Base-by-base conservation (phyloP, 345 rosid species). In the Rhodamnia argentea region DNA sequence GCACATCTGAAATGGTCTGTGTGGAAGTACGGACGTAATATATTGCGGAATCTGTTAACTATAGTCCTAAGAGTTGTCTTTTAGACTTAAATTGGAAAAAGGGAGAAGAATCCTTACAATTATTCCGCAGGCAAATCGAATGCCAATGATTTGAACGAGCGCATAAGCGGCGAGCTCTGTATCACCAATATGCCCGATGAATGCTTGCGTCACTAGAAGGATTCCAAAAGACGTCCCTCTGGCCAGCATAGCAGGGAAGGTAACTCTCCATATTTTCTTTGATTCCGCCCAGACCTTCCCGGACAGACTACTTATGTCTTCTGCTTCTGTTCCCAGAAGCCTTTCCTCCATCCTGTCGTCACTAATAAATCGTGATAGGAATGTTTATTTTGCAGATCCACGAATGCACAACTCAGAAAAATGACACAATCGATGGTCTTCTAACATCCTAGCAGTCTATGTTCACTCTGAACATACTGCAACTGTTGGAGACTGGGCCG, bases 51-150 rank as follows among this genome's bases (percentile, higher is more conserved):
- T 56, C 47, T 10, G 7, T 70, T 5, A 70, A 70, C 78, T 32
- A 18, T 1, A 18, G 42, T 14, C 75, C 23, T 62, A 37, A 52
- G 18, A 52, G 6, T 52, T 14, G 55, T 52, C 55, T 14, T 37
- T 14, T 52, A 15, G 55, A 14, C 55, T 14, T 52, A 52, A 16
- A 70, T 32, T 7, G 26, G 18, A 74, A 23, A 56, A 40, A 22
- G 10, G 6, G 20, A 60, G 23, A 23, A 29, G 7, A 5, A 44
- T 29, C 62, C 54, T 84, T 90, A 93, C 96, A 89, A 84, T 70
- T 40, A 94, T 85, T 40, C 95, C 96, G 86, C 91, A 89, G 54
- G 91, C 90, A 86, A 94, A 94, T 81, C 94, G 88, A n/a, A 94
- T 26, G 37, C 89, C 89, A 7, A 90, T 89, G 87, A 92, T 89